These are phyloP conservation scores for Hansenula lynferdii DNA, from an alignment of 1,139 yeast genomes.

Conservation along the genomic window DNA sequence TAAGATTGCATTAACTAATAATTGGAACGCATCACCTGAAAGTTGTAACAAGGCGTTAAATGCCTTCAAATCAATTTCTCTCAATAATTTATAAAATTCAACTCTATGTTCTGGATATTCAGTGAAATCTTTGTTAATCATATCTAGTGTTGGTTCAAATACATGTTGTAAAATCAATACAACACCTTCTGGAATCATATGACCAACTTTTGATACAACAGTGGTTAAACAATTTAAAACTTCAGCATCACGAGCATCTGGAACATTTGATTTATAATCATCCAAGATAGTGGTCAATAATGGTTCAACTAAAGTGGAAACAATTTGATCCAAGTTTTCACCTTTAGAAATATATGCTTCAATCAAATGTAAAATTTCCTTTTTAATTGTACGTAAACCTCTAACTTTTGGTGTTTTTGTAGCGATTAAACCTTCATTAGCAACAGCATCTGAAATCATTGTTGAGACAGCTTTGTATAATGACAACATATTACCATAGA, in stretches of 20 bases:
- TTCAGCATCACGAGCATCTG: conserved; percentile 98
- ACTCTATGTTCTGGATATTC: conserved; percentile 98
- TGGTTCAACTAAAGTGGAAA: conserved; percentile 77
- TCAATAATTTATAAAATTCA: conserved; percentile 85
- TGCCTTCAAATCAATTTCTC: conserved; percentile 80
- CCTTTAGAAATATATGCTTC: conserved; percentile 89
- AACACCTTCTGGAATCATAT: conserved; percentile 85
- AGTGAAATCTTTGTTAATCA: conserved; percentile 93
- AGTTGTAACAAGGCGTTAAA: conserved; percentile 83
- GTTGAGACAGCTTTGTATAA: conserved; percentile 85
- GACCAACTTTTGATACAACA: conserved; percentile 82
- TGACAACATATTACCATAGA: conserved; percentile 86
- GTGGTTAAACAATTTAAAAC: conserved; percentile 94
- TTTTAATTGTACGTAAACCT: conserved; percentile 92
- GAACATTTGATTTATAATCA: conserved; percentile 84
- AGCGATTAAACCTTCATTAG: conserved; percentile 77
- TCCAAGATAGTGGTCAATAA: conserved; percentile 81
- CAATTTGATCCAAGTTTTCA: conserved; percentile 81
- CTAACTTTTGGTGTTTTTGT: conserved; percentile 95
- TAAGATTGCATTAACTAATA: conserved; percentile 86
- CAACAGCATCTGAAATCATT: conserved; percentile 81
- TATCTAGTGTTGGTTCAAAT: conserved; percentile 89
- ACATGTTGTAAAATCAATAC: conserved; percentile 84
- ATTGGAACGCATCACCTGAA: conserved; percentile 89
- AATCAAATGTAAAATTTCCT: conserved; percentile 84